A percentile compares a stretch with the other conserved stretches of the same genome.
These are phyloP conservation scores for Lepiota venenata DNA, from an alignment of 768 basidiomycete species.

Conservation along the genomic window DNA sequence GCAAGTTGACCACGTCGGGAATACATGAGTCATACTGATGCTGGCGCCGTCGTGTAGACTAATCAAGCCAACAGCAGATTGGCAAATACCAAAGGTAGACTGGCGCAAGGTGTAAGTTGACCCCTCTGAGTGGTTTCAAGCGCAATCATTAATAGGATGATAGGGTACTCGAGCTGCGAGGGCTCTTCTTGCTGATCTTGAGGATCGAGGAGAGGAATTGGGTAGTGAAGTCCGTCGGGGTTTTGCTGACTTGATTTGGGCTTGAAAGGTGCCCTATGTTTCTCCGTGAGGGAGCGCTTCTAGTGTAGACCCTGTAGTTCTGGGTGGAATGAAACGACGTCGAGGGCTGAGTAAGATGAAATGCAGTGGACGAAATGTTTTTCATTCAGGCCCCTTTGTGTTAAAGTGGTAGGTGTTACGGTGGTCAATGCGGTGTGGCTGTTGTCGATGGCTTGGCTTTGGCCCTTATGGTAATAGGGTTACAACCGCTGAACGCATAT, in stretches of 20 bases:
- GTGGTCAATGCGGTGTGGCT: too few species aligned
- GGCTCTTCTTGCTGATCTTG: conserved; percentile 27
- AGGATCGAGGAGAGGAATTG: conserved; percentile 22
- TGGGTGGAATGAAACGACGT: not conserved
- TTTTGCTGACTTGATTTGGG: conserved; percentile 27
- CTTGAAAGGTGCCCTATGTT: conserved; percentile 14
- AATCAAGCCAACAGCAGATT: not conserved
- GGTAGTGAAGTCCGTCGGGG: conserved; percentile 22
- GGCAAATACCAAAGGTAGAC: not conserved
- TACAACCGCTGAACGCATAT: too few species aligned
- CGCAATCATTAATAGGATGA: not conserved
- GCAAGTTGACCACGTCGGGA: too few species aligned
- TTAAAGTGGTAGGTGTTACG: too few species aligned
- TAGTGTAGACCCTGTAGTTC: not conserved
- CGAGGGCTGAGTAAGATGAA: not conserved
- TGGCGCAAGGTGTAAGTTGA: conserved; percentile 12
- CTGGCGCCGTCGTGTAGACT: not conserved
- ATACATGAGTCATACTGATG: too few species aligned
- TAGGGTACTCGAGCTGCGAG: conserved; percentile 40
- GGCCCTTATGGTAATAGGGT: too few species aligned
- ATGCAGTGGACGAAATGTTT: too few species aligned
- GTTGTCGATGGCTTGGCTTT: too few species aligned
- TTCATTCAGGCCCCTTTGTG: too few species aligned
- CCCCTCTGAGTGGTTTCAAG: not conserved
- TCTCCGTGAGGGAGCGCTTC: not conserved